Evolutionary conservation across 345 rosid genomes (phyloP).

Genomic region (Kandelia obovata): DNA sequence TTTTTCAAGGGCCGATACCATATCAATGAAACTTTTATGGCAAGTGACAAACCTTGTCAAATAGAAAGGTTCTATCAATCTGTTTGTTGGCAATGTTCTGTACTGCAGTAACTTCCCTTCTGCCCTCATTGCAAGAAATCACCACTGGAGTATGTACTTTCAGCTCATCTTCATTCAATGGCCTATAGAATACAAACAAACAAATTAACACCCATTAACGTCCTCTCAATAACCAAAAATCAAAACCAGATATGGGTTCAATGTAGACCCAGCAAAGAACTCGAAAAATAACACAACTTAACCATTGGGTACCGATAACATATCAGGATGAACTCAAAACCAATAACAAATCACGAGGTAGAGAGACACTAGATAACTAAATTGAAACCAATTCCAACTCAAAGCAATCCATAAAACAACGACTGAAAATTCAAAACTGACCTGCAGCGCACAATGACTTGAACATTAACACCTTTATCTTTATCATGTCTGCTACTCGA

Average conservation of each 20-base stretch:
- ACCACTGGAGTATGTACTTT: constrained; percentile 80
- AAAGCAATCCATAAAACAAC: background rate
- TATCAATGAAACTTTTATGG: too few relatives aligned
- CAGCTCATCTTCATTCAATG: constrained; percentile 79
- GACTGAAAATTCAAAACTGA: constrained; percentile 16
- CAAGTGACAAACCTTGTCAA: constrained; percentile 62
- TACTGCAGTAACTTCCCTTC: constrained; percentile 82
- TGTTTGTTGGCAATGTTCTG: constrained; percentile 95
- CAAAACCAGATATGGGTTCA: background rate
- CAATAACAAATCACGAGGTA: background rate
- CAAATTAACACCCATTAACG: background rate
- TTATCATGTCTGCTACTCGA: constrained; percentile 59
- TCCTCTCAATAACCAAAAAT: background rate
- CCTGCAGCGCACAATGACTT: constrained; percentile 98
- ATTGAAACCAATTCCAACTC: background rate
- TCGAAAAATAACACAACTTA: too few relatives aligned
- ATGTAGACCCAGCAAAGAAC: too few relatives aligned
- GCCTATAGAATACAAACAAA: constrained; percentile 46
- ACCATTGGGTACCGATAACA: background rate
- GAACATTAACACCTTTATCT: constrained; percentile 97
- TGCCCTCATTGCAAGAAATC: constrained; percentile 75
- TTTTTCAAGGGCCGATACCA: too few relatives aligned
- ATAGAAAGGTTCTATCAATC: constrained; percentile 89
- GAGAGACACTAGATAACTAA: background rate
- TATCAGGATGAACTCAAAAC: background rate